Conservation (phyloP, 768 basidiomycete genomes). For the Hericium erinaceus region DNA sequence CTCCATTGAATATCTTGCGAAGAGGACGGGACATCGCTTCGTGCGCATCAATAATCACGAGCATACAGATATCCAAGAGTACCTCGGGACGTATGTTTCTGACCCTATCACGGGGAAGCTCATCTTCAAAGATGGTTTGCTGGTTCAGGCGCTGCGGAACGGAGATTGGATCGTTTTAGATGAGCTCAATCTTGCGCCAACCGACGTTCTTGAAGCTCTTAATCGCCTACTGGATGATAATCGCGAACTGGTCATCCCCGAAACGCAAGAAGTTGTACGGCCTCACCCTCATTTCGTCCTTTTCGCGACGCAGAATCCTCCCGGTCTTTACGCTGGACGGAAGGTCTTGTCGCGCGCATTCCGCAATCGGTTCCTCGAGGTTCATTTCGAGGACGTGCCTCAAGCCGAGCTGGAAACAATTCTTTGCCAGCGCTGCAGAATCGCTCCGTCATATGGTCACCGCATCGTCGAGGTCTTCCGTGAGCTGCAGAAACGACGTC, state of each 20-base stretch:
- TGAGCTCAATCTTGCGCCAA: slow-evolving; percentile 94
- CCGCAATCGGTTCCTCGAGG: slow-evolving; percentile 93
- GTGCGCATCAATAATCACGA: slow-evolving; percentile 99
- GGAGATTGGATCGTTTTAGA: slow-evolving; percentile 99
- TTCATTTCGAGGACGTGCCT: slow-evolving; percentile 95
- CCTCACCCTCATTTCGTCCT: slow-evolving; percentile 97
- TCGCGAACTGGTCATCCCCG: slow-evolving; percentile 88
- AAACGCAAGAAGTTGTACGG: slow-evolving; percentile 88
- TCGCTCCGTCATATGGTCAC: slow-evolving; percentile 89
- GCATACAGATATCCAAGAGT: slow-evolving; percentile 98
- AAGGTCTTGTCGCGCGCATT: slow-evolving; percentile 94
- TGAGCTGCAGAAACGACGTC: slow-evolving; percentile 87
- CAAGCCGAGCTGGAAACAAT: slow-evolving; percentile 90
- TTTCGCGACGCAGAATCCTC: slow-evolving; percentile 97
- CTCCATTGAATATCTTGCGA: slow-evolving; percentile 91
- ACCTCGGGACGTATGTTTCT: slow-evolving; percentile 92
- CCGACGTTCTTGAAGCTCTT: slow-evolving; percentile 94
- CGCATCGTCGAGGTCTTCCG: slow-evolving; percentile 87
- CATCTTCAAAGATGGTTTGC: slow-evolving; percentile 87
- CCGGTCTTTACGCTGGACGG: slow-evolving; percentile 89
- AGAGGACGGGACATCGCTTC: slow-evolving; percentile 87
- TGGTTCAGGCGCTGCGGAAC: slow-evolving; percentile 82
- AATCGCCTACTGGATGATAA: slow-evolving; percentile 97
- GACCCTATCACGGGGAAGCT: slow-evolving; percentile 90
- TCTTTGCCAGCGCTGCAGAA: slow-evolving; percentile 83